phyloP scores from a whole-genome alignment of 257 asterid species.

The Paulownia fortunei region DNA sequence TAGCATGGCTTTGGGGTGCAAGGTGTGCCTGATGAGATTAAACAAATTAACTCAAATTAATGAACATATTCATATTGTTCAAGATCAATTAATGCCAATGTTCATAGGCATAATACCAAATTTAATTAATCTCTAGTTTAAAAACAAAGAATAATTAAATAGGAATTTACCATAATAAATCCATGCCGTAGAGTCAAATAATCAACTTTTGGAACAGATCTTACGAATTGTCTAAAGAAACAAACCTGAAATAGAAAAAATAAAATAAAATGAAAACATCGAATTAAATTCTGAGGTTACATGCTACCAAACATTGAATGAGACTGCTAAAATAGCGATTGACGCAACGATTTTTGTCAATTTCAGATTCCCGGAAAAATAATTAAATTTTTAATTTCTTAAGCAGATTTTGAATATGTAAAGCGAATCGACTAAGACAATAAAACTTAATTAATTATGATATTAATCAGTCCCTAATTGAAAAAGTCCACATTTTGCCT shows the following conservation, averaged over 20 bases:
- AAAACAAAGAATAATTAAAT: neutral
- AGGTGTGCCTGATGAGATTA: constrained; percentile 74
- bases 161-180: constrained; percentile 66
- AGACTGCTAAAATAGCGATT: neutral
- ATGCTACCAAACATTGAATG: neutral
- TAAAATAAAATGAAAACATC: neutral
- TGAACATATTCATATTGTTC: neutral
- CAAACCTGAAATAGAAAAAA: constrained; percentile 61
- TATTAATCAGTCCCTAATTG: neutral
- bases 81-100: neutral
- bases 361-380: neutral
- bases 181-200: constrained; percentile 91
- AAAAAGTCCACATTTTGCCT: constrained; percentile 26
- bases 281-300: constrained; percentile 12
- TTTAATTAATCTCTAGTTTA: neutral
- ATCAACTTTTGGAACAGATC: constrained; percentile 91
- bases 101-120: too few species aligned
- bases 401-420: too few species aligned
- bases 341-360: neutral
- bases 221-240: constrained; percentile 85
- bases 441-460: neutral
- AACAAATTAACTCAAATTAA: neutral
- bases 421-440: constrained; percentile 6
- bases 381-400: neutral
- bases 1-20: constrained; percentile 78